A percentile compares a stretch with the other conserved stretches of the same genome.
Evolutionary conservation across 257 asterid genomes (phyloP).

Genomic region (Linaria vulgaris): DNA sequence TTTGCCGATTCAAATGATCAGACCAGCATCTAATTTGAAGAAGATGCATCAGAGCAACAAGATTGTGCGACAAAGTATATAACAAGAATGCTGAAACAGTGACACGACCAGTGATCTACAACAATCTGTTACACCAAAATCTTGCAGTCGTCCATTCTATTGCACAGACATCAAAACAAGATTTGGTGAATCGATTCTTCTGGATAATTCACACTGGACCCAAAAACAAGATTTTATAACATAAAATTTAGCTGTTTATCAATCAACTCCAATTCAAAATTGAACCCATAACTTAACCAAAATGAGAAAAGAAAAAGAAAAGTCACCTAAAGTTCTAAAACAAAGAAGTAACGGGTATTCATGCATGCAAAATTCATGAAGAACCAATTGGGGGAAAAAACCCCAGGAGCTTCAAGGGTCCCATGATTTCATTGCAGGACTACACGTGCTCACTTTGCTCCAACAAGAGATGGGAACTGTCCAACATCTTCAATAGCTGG

Average conservation of each 20-base stretch:
- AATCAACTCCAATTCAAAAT: conserved; percentile 36
- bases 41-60: too few relatives aligned
- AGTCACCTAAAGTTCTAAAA: conserved; percentile 18
- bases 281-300: conserved; percentile 33
- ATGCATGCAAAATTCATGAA: conserved; percentile 32
- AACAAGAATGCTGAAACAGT: too few relatives aligned
- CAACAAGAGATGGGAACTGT: conserved; percentile 42
- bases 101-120: too few relatives aligned
- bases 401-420: conserved; percentile 1
- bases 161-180: too few relatives aligned
- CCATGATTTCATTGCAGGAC: conserved; percentile 22
- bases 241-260: conserved; percentile 12
- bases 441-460: background rate
- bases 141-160: too few relatives aligned
- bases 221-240: background rate
- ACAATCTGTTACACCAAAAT: too few relatives aligned
- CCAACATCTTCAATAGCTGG: conserved; percentile 35
- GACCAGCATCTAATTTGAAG: too few relatives aligned
- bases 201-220: too few relatives aligned
- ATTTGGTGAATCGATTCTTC: too few relatives aligned
- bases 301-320: conserved; percentile 9
- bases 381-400: conserved; percentile 19
- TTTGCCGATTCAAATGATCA: too few relatives aligned
- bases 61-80: too few relatives aligned
- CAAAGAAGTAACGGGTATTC: background rate